Percentiles rank a stretch among this genome's conserved stretches.
These are phyloP conservation scores for Penicillium coffeae DNA, from an alignment of 495 filamentous ascomycete species.

Conservation along the genomic window DNA sequence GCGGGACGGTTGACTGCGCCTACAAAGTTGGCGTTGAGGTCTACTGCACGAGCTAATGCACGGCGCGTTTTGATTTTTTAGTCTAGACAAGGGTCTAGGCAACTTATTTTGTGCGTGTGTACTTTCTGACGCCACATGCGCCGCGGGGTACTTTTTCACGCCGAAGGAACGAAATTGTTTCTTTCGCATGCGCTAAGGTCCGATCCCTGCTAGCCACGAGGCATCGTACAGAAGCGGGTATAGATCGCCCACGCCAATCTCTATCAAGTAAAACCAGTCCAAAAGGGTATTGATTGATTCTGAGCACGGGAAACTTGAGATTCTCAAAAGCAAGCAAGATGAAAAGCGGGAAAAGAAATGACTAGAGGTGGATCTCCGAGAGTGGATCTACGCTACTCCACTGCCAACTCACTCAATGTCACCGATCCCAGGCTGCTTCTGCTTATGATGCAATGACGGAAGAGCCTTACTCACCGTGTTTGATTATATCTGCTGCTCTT, in stretches of 20 bases:
- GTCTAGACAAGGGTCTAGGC: not conserved
- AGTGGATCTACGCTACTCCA: not conserved
- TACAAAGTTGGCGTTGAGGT: not conserved
- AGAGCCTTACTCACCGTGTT: not conserved
- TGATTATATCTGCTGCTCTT: constrained; percentile 31
- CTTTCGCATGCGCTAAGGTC: not conserved
- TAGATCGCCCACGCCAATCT: not conserved
- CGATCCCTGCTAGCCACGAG: not conserved
- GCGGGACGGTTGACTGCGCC: not conserved
- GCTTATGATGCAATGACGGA: not conserved
- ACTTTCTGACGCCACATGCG: not conserved
- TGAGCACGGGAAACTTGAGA: too few relatives aligned
- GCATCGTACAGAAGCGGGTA: not conserved
- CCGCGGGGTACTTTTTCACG: not conserved
- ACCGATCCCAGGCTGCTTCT: not conserved
- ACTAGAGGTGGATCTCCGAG: not conserved
- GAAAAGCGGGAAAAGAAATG: not conserved
- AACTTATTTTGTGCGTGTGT: too few relatives aligned
- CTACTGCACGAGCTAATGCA: not conserved
- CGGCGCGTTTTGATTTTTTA: not conserved
- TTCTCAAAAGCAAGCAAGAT: not conserved
- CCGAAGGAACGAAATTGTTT: not conserved
- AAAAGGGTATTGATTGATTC: too few relatives aligned
- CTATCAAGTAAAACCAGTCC: not conserved
- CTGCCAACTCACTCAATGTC: not conserved